Percentiles rank a stretch among this genome's conserved stretches.
phyloP scores from a whole-genome alignment of 352 stramenopile genomes.

The Thalassiosira ordinaria region DNA sequence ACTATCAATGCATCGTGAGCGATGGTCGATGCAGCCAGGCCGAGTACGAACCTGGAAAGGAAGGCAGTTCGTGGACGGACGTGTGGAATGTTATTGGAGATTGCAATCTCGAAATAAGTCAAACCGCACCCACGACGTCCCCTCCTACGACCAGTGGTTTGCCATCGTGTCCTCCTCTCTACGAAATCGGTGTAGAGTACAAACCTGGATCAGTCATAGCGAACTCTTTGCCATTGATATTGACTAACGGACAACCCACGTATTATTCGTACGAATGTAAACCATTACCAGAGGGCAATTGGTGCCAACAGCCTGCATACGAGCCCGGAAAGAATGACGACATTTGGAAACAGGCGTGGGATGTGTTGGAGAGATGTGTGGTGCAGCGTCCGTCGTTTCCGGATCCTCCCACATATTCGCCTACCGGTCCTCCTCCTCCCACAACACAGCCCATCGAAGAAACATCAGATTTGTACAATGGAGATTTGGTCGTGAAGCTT shows the following conservation, averaged over 20 bases:
- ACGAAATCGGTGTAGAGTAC: conserved; percentile 20
- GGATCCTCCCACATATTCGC: background rate
- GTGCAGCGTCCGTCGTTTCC: too few species aligned
- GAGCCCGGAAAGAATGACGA: conserved; percentile 36
- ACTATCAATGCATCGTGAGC: too few species aligned
- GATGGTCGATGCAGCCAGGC: too few species aligned
- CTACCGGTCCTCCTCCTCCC: background rate
- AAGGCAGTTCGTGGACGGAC: too few species aligned
- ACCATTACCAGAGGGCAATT: conserved; percentile 25
- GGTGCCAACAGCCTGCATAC: conserved; percentile 36
- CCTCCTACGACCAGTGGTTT: background rate
- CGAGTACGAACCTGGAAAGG: too few species aligned
- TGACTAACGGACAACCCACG: background rate
- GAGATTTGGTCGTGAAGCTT: background rate
- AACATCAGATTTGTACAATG: background rate
- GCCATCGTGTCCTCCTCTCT: conserved; percentile 9
- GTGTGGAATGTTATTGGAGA: too few species aligned
- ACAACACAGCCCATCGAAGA: background rate
- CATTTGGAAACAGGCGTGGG: too few species aligned
- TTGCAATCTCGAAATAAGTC: too few species aligned
- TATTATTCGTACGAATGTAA: conserved; percentile 44
- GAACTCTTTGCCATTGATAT: conserved; percentile 21
- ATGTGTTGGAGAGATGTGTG: too few species aligned
- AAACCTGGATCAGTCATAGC: too few species aligned
- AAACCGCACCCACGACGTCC: too few species aligned